Evolutionary conservation across 2,329 filamentous ascomycete species (phyloP).

Genomic region (Epichloe baconii): DNA sequence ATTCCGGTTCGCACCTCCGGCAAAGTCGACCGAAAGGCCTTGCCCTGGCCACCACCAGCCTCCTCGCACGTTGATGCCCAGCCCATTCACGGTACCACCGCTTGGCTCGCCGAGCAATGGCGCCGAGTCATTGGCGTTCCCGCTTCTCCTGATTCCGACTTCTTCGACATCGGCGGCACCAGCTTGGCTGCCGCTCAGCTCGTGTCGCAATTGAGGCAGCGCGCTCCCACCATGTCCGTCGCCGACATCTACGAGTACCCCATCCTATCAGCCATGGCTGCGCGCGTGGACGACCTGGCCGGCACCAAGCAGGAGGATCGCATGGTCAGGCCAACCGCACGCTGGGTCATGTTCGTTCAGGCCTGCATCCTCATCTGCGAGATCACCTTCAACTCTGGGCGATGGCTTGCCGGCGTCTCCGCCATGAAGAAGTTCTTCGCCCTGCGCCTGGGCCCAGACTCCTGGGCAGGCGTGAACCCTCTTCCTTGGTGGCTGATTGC

Average conservation of each 20-base stretch:
- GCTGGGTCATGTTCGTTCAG: slow-evolving; percentile 9
- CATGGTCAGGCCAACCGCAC: slow-evolving; percentile 9
- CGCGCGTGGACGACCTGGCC: slow-evolving; percentile 8
- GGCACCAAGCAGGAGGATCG: slow-evolving; percentile 6
- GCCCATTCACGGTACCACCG: slow-evolving; percentile 7
- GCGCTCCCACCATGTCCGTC: slow-evolving; percentile 10
- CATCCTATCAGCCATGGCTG: slow-evolving; percentile 7
- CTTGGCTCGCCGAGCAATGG: slow-evolving; percentile 11
- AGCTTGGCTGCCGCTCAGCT: slow-evolving; percentile 13
- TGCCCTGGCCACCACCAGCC: slow-evolving; percentile 8
- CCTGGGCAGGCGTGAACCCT: slow-evolving; percentile 7
- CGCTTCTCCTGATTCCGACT: slow-evolving; percentile 6
- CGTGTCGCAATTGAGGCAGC: slow-evolving; percentile 10
- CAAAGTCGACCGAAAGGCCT: slow-evolving; percentile 12
- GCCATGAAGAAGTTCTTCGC: slow-evolving; percentile 8
- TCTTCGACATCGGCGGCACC: slow-evolving; percentile 12
- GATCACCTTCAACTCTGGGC: slow-evolving; percentile 6
- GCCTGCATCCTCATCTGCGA: slow-evolving; percentile 5
- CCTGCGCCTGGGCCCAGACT: not conserved
- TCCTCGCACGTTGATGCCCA: slow-evolving; percentile 3
- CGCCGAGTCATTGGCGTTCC: slow-evolving; percentile 10
- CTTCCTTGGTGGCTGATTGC: slow-evolving; percentile 8
- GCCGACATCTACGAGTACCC: slow-evolving; percentile 12
- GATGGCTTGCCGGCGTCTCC: slow-evolving; percentile 6
- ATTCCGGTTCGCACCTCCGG: slow-evolving; percentile 11